Conservation (phyloP, 2,329 filamentous ascomycete species). For the Sporothrix mexicana region DNA sequence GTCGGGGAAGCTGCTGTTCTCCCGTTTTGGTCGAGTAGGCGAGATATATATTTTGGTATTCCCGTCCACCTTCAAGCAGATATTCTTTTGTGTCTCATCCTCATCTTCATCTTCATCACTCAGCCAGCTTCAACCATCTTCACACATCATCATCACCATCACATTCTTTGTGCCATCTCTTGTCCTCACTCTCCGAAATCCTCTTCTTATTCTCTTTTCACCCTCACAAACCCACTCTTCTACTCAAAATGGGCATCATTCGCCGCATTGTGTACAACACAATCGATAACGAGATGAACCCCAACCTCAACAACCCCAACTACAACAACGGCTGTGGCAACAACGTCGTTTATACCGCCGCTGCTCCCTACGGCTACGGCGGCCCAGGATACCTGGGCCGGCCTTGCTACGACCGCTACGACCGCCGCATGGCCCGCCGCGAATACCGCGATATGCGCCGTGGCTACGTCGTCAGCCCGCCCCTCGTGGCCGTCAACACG, state of each 20-base stretch:
- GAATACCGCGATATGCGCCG: constrained; percentile 21
- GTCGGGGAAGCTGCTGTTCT: neutral
- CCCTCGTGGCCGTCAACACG: neutral
- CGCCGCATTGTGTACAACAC: neutral
- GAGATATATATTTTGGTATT: neutral
- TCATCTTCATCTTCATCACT: neutral
- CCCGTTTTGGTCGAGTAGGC: neutral
- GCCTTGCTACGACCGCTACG: neutral
- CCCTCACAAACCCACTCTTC: neutral
- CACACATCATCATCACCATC: neutral
- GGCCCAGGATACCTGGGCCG: neutral
- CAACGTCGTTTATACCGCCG: neutral
- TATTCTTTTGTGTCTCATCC: constrained; percentile 1
- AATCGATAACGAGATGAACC: neutral
- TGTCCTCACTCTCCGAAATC: neutral
- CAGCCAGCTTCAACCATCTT: neutral
- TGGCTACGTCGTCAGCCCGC: neutral
- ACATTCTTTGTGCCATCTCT: neutral
- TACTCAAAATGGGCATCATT: constrained; percentile 16
- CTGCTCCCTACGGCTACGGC: neutral
- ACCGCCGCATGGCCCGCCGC: constrained; percentile 17
- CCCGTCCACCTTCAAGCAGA: neutral
- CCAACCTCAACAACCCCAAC: neutral
- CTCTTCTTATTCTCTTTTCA: too few relatives aligned
- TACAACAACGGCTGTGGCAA: neutral